These are phyloP conservation scores for Serpula lacrymans DNA, from an alignment of 768 basidiomycete species.

Conservation along the genomic window DNA sequence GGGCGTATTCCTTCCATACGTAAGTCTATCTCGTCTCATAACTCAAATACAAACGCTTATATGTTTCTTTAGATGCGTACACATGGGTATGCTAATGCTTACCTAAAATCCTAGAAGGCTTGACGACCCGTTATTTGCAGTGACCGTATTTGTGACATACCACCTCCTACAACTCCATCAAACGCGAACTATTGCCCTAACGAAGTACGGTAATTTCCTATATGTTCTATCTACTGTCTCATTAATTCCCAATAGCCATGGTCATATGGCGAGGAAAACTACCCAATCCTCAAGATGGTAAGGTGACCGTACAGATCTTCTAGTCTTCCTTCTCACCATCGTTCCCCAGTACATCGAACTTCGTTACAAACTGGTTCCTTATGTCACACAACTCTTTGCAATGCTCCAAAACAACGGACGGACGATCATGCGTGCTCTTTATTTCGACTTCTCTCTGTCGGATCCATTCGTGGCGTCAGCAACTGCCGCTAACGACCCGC, in stretches of 20 bases:
- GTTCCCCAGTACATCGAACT: slow-evolving; percentile 29
- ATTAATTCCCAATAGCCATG: slow-evolving; percentile 23
- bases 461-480: slow-evolving; percentile 24
- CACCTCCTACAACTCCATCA: slow-evolving; percentile 15
- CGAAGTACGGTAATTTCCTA: slow-evolving; percentile 19
- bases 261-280: slow-evolving; percentile 34
- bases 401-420: slow-evolving; percentile 28
- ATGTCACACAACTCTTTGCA: slow-evolving; percentile 28
- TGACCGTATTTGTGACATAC: slow-evolving; percentile 25
- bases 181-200: slow-evolving; percentile 34
- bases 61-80: slow-evolving; percentile 21
- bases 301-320: neutral
- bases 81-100: slow-evolving; percentile 20
- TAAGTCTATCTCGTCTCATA: slow-evolving; percentile 14
- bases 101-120: neutral
- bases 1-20: slow-evolving; percentile 37
- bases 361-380: slow-evolving; percentile 34
- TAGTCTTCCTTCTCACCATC: neutral
- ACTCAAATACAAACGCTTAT: neutral
- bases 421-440: slow-evolving; percentile 31
- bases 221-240: neutral
- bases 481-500: slow-evolving; percentile 26
- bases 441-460: slow-evolving; percentile 30
- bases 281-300: slow-evolving; percentile 33
- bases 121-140: slow-evolving; percentile 11